A percentile compares a stretch with the other conserved stretches of the same genome.
These are phyloP conservation scores for Colletotrichum sp. DNA, from an alignment of 2,329 filamentous ascomycete species.

Conservation along the genomic window DNA sequence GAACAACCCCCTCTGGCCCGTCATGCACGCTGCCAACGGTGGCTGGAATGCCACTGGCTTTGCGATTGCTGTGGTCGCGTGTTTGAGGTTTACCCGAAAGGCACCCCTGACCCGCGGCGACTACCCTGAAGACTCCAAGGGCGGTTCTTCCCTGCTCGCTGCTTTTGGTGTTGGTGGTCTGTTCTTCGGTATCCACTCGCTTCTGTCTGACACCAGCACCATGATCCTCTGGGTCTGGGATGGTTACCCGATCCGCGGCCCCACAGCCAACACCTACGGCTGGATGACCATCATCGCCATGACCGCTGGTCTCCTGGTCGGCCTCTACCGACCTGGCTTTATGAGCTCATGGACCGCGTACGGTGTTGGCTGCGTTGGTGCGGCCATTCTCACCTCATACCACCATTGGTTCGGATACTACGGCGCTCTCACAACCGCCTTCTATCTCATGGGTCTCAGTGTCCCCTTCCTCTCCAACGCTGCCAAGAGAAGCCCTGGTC, in stretches of 20 bases:
- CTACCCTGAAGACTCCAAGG: conserved; percentile 41
- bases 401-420: conserved; percentile 90
- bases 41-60: conserved; percentile 91
- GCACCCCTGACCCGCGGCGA: conserved; percentile 53
- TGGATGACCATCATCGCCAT: conserved; percentile 87
- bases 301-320: conserved; percentile 78
- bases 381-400: conserved; percentile 76
- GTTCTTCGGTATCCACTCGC: conserved; percentile 88
- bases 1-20: conserved; percentile 97
- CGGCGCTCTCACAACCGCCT: conserved; percentile 75
- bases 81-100: conserved; percentile 75
- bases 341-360: conserved; percentile 82
- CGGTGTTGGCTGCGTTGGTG: conserved; percentile 78
- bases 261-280: conserved; percentile 87
- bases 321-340: conserved; percentile 74
- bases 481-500: conserved; percentile 75
- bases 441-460: conserved; percentile 82
- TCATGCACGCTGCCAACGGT: conserved; percentile 87
- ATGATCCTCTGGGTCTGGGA: conserved; percentile 99
- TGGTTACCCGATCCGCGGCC: conserved; percentile 88
- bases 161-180: conserved; percentile 82
- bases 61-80: conserved; percentile 75
- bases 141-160: conserved; percentile 73
- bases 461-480: conserved; percentile 79
- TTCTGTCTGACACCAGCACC: conserved; percentile 95